Percentiles rank a stretch among this genome's conserved stretches.
Conservation (phyloP, 176 grass and related monocot genomes). For the Bothriochloa decipiens region DNA sequence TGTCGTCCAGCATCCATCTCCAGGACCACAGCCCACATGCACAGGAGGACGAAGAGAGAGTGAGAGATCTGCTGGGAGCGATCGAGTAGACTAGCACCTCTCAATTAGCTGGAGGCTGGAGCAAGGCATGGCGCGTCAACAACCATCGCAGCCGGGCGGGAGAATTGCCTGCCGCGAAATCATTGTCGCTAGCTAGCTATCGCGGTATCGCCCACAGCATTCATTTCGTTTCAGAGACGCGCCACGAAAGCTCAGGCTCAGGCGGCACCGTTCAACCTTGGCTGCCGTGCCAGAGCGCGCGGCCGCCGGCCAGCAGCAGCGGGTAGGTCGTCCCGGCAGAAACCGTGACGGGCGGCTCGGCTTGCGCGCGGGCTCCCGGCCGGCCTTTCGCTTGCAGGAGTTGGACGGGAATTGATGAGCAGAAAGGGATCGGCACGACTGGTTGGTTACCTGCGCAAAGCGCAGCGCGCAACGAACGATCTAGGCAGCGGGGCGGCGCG, state of each 20-base stretch:
- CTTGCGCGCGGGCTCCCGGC: neutral
- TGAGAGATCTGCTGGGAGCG: no score
- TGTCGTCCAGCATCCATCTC: neutral
- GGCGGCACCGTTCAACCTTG: neutral
- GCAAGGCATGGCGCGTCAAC: neutral
- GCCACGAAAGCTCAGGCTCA: neutral
- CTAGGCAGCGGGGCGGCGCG: no score
- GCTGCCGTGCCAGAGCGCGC: neutral
- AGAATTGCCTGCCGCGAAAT: neutral
- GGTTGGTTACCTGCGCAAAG: neutral
- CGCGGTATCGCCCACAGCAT: neutral
- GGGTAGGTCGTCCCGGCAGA: neutral
- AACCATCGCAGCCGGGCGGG: neutral
- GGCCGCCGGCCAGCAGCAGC: neutral
- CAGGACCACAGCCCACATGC: slow-evolving; percentile 19
- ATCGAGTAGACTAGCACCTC: no score
- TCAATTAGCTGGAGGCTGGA: no score
- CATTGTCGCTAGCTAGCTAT: neutral
- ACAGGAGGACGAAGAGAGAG: neutral
- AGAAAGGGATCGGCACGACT: slow-evolving; percentile 12
- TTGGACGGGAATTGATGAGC: slow-evolving; percentile 27
- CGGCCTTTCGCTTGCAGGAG: neutral
- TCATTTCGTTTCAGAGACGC: neutral
- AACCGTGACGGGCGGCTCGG: neutral
- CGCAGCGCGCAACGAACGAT: neutral